Conservation (phyloP, 225 moss, liverwort and hornwort species). For the Lunularia cruciata region DNA sequence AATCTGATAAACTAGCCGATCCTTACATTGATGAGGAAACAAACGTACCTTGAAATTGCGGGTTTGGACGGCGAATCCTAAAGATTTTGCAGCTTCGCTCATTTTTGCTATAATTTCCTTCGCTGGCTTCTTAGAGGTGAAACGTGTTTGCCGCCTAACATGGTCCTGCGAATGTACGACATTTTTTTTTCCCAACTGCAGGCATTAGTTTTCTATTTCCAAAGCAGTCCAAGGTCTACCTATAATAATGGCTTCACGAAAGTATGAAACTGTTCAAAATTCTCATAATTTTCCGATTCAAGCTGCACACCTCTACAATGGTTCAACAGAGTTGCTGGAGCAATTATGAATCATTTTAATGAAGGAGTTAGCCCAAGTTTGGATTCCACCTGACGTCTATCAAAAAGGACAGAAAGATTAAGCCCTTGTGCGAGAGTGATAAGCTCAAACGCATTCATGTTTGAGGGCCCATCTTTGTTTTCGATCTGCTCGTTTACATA, state of each 20-base stretch:
- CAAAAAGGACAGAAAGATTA: slow-evolving; percentile 95
- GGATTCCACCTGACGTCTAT: slow-evolving; percentile 68
- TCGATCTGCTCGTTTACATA: slow-evolving; percentile 71
- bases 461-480: slow-evolving; percentile 64
- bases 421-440: slow-evolving; percentile 95
- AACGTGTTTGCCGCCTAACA: slow-evolving; percentile 96
- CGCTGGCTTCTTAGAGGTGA: slow-evolving; percentile 89
- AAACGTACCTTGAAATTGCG: slow-evolving; percentile 79
- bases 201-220: background rate
- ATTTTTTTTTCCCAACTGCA: background rate
- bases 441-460: slow-evolving; percentile 99
- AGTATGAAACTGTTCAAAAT: background rate
- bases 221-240: background rate
- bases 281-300: background rate
- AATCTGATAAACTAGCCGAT: too few species aligned
- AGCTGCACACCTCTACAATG: background rate
- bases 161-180: slow-evolving; percentile 57
- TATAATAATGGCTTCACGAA: too few species aligned
- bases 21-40: too few species aligned
- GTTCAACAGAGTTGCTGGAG: background rate
- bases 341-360: too few species aligned
- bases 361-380: background rate
- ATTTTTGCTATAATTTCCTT: slow-evolving; percentile 72
- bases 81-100: slow-evolving; percentile 58
- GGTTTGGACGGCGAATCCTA: slow-evolving; percentile 62